Evolutionary conservation across 2,329 filamentous ascomycete genomes (phyloP).

Genomic region (Paramyrothecium roridum): DNA sequence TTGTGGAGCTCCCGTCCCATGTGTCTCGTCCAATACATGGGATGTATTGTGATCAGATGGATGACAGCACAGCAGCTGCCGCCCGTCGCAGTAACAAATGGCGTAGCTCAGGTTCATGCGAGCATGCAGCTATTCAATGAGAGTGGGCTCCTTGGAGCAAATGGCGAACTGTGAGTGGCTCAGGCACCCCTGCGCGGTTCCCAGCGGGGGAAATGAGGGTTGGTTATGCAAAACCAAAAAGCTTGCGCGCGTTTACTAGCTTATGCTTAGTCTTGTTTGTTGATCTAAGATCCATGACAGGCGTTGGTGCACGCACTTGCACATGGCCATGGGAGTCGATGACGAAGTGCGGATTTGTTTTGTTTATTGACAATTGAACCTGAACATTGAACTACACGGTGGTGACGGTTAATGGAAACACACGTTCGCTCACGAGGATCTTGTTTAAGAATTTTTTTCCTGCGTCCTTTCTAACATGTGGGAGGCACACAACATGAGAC

Average conservation of each 20-base stretch:
- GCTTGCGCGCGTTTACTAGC: background rate
- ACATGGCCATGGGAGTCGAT: no score
- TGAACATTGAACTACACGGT: no score
- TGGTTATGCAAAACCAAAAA: background rate
- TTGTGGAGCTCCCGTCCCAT: background rate
- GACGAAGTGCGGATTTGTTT: no score
- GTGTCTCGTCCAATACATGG: background rate
- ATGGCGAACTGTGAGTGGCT: background rate
- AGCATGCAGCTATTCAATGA: no score
- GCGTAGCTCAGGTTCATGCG: no score
- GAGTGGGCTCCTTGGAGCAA: background rate
- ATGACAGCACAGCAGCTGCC: background rate
- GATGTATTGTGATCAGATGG: background rate
- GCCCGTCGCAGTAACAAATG: no score
- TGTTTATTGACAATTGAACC: no score
- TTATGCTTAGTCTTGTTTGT: background rate
- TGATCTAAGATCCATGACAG: background rate
- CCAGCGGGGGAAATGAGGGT: background rate
- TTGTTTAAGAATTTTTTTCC: no score
- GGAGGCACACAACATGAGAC: no score
- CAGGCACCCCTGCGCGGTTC: background rate
- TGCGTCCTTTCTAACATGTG: no score
- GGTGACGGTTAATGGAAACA: no score
- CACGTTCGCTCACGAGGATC: no score
- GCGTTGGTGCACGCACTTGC: background rate